Conservation (phyloP, 2,329 filamentous ascomycete genomes). For the Microcyclospora pomicola region DNA sequence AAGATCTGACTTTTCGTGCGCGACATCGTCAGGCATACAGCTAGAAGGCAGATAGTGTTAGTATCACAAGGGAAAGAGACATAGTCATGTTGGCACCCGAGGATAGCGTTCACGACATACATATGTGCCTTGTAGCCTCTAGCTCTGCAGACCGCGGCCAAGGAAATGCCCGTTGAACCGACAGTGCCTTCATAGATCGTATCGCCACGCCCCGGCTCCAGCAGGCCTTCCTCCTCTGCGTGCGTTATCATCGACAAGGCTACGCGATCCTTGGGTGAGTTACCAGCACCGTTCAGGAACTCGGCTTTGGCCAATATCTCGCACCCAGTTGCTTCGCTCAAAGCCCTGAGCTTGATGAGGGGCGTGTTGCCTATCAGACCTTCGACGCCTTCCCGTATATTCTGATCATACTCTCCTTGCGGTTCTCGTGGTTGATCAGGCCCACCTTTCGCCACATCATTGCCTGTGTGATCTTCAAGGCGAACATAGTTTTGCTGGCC, state of each 20-base stretch:
- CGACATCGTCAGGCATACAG: conserved; percentile 91
- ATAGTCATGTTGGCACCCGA: neutral
- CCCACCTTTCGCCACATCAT: conserved; percentile 1
- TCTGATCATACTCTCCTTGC: conserved; percentile 7
- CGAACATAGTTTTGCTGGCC: conserved; percentile 18
- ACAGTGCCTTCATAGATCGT: conserved; percentile 97
- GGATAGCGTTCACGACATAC: conserved; percentile 26
- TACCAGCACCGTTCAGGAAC: conserved; percentile 87
- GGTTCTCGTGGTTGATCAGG: neutral
- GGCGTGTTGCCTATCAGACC: conserved; percentile 89
- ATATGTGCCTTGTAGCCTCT: conserved; percentile 87
- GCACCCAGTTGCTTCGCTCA: conserved; percentile 77
- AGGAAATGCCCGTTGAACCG: conserved; percentile 87
- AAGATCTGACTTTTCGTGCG: conserved; percentile 75
- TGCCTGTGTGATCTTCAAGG: conserved; percentile 17
- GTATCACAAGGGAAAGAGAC: neutral
- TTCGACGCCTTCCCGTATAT: conserved; percentile 67
- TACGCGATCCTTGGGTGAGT: conserved; percentile 88
- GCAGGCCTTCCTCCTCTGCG: conserved; percentile 63
- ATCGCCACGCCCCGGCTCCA: conserved; percentile 71
- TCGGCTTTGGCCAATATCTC: conserved; percentile 88
- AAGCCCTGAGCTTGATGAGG: conserved; percentile 68
- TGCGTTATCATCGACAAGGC: conserved; percentile 74
- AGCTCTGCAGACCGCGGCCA: conserved; percentile 77
- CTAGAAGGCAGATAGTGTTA: conserved; percentile 22